Base-by-base conservation (phyloP, 1,284 basidiomycete species). In the Ceratobasidium sp. region DNA sequence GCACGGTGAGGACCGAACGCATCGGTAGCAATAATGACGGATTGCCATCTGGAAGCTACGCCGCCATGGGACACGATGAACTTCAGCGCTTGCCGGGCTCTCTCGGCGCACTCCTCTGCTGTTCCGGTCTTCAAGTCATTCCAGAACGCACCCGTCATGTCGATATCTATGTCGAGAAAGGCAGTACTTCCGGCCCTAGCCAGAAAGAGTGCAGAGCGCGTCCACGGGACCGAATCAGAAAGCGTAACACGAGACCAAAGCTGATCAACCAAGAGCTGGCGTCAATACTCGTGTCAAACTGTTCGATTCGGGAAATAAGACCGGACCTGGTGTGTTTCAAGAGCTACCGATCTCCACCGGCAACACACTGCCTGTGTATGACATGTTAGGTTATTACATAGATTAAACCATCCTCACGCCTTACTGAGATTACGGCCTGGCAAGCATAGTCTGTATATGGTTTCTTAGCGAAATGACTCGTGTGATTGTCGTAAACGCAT, bases 11-110 rank as follows among this genome's bases (percentile, higher is more conserved):
- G 57, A 6, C 17, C 29, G 15, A 52, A 52, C 5, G 61, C 11
- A 34, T 74, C 70, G 5, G 70, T 74, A n/a, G 9, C 6, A 19
- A 74, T 40, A 8, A 17, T 52, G 11, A 74, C 40, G 8, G 32
- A 19, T 25, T 17, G 54, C 70, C 70, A 74, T n/a, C 71, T 51
- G 11, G 71, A 8, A 9, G 71, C 22, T 1, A 54, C 71, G 17
- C 71, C 71, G 13, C 70, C 70, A 51, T 52, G 70, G 29, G 44
- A 46, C 32, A 64, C 59, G 59, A 74, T 74, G 49, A 74, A 74
- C 15, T 59, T n/a, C 59, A 32, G 59, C 11, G 32, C 22, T 34
- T 51, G 44, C n/a, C 29, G 64, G 25, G 64, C 56, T 15, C 29
- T 25, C 56, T 59, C 29, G 15, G 29, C 29, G 19, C 22, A 32